Evolutionary conservation across 495 filamentous ascomycete species (phyloP).

Genomic region (Viridothelium virens): DNA sequence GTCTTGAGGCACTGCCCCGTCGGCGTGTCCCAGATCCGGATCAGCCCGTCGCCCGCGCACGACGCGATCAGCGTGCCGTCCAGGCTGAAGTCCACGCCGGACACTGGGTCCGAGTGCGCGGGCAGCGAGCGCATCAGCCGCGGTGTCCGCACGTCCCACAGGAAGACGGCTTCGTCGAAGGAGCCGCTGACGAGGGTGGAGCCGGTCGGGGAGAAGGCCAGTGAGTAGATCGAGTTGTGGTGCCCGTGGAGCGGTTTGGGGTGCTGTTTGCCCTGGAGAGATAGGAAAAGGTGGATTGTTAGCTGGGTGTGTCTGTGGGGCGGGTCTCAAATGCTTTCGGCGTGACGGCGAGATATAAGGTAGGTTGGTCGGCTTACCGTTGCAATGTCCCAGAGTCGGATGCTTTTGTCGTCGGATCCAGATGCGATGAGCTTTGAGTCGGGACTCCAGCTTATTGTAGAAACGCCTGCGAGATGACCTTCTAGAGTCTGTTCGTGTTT

Average conservation of each 20-base stretch:
- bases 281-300: conserved; percentile 13
- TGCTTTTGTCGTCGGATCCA: conserved; percentile 92
- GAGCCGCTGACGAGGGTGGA: conserved; percentile 92
- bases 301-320: conserved; percentile 5
- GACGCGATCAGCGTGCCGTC: conserved; percentile 88
- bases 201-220: conserved; percentile 92
- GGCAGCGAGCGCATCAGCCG: conserved; percentile 80
- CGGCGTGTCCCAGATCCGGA: conserved; percentile 90
- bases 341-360: background rate
- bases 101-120: conserved; percentile 89
- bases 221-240: conserved; percentile 88
- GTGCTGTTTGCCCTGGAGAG: conserved; percentile 49
- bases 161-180: conserved; percentile 92
- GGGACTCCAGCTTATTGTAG: conserved; percentile 82
- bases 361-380: conserved; percentile 47
- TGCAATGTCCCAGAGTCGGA: conserved; percentile 80
- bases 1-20: conserved; percentile 94
- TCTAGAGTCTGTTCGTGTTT: conserved; percentile 77
- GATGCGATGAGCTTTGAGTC: conserved; percentile 79
- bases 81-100: conserved; percentile 82
- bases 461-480: conserved; percentile 86
- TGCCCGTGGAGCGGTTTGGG: conserved; percentile 67
- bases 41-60: conserved; percentile 80
- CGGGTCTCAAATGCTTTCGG: no score
- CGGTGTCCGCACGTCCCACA: conserved; percentile 89